Conservation (phyloP, 2,329 filamentous ascomycete species). For the Seiridium cupressi region DNA sequence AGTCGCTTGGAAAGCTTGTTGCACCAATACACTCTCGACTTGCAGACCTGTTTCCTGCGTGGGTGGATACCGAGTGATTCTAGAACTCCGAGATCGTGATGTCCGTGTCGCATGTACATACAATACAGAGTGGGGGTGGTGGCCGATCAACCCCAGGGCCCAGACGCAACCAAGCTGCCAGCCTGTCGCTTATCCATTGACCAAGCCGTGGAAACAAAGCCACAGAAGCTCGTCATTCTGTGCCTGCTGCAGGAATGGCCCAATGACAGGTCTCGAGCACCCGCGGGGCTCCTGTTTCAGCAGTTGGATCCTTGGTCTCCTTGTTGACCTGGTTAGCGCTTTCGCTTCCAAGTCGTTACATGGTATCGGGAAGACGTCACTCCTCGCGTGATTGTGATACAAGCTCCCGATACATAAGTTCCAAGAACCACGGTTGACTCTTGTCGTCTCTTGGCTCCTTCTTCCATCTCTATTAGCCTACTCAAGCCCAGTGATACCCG, state of each 20-base stretch:
- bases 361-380: conserved; percentile 8
- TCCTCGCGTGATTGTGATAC: not conserved
- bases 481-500: not conserved
- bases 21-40: no score
- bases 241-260: not conserved
- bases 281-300: not conserved
- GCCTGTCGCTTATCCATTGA: not conserved
- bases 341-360: not conserved
- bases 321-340: not conserved
- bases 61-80: no score
- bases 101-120: no score
- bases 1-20: no score
- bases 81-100: no score
- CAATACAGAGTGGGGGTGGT: no score
- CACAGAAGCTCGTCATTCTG: not conserved
- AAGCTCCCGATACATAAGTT: conserved; percentile 4
- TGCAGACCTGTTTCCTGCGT: no score
- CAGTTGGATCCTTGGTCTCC: not conserved
- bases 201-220: not conserved
- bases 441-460: conserved; percentile 7
- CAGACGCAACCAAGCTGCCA: not conserved
- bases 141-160: not conserved
- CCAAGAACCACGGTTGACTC: conserved; percentile 5
- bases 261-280: not conserved
- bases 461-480: not conserved